Percentiles rank a stretch among this genome's conserved stretches.
phyloP scores from a whole-genome alignment of 179 eudicot species.

The Vitellaria paradoxa region DNA sequence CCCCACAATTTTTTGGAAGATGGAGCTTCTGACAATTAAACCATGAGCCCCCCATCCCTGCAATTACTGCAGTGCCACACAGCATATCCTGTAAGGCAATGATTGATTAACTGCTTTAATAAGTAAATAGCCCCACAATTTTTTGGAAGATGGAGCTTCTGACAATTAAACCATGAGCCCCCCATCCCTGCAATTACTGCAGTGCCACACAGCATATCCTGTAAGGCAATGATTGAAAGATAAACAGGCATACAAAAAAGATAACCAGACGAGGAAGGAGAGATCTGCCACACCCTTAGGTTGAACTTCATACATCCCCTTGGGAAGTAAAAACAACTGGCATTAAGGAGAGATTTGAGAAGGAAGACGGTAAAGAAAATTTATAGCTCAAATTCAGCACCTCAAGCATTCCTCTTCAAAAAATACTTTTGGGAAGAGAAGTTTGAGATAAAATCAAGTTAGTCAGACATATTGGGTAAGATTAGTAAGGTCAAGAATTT shows the following conservation, averaged over 20 bases:
- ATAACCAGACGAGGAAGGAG: not conserved
- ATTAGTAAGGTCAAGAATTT: too few species aligned
- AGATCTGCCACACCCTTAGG: not conserved
- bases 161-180: constrained; percentile 90
- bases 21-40: constrained; percentile 81
- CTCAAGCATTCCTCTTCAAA: not conserved
- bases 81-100: constrained; percentile 59
- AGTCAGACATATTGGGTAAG: not conserved
- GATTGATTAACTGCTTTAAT: not conserved
- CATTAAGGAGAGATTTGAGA: too few species aligned
- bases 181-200: constrained; percentile 85
- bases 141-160: constrained; percentile 73
- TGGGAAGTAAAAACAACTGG: not conserved
- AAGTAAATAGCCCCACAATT: constrained; percentile 49
- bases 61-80: constrained; percentile 60
- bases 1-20: constrained; percentile 82
- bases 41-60: constrained; percentile 90
- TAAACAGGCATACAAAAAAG: not conserved
- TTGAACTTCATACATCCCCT: not conserved
- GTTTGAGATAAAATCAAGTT: not conserved
- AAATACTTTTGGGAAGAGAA: not conserved
- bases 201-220: constrained; percentile 68
- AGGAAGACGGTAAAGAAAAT: not conserved
- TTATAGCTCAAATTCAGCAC: not conserved
- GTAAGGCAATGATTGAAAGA: constrained; percentile 14